Evolutionary conservation across 441 rosid species (phyloP).

Genomic region (Pelargonium australe): DNA sequence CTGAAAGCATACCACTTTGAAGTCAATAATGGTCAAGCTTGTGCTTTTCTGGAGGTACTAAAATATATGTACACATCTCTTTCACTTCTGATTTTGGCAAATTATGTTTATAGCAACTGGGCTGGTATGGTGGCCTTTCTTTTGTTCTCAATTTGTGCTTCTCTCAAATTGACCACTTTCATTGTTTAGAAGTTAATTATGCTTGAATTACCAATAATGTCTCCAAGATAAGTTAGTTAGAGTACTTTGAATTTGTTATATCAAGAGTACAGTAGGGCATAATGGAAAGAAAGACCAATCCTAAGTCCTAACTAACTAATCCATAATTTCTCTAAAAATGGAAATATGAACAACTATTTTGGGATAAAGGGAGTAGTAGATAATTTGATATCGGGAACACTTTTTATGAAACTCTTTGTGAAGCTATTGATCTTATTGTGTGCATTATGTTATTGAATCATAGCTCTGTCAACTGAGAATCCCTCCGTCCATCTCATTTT

Average conservation of each 20-base stretch:
- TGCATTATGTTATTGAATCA: no score
- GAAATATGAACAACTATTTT: neutral
- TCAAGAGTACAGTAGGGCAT: no score
- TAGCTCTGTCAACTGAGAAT: neutral
- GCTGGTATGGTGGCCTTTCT: neutral
- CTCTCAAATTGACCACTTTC: neutral
- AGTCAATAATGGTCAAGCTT: constrained; percentile 32
- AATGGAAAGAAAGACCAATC: no score
- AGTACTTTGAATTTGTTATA: no score
- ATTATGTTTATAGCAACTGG: neutral
- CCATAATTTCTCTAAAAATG: no score
- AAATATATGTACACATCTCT: constrained; percentile 16
- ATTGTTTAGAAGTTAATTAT: no score
- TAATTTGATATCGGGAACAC: no score
- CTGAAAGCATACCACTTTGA: constrained; percentile 66
- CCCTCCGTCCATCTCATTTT: neutral
- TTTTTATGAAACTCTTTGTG: no score
- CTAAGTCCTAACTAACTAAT: no score
- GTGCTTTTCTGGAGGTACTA: constrained; percentile 81
- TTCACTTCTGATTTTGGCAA: constrained; percentile 10
- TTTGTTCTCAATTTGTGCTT: neutral
- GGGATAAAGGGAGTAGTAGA: neutral
- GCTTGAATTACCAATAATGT: no score
- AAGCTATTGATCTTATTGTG: no score
- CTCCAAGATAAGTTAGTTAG: no score